A percentile compares a stretch with the other conserved stretches of the same genome.
phyloP scores from a whole-genome alignment of 2,329 filamentous ascomycete species.

The Ampelomyces quisqualis region DNA sequence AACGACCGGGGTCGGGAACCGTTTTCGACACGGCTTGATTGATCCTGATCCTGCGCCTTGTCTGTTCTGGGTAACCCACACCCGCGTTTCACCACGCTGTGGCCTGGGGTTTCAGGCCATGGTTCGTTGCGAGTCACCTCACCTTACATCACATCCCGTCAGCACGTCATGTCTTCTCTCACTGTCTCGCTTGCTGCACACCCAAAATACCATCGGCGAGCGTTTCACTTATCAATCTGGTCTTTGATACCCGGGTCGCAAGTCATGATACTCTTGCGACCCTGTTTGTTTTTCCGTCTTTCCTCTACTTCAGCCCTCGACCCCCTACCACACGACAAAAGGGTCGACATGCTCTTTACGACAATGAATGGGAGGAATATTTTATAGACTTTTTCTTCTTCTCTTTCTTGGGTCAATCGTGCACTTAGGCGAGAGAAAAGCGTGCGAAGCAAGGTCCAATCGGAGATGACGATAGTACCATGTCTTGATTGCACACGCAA shows the following conservation, averaged over 20 bases:
- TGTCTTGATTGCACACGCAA: too few relatives aligned
- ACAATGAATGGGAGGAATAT: background rate
- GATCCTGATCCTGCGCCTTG: constrained; percentile 10
- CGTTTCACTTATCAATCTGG: background rate
- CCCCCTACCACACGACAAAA: background rate
- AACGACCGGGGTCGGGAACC: constrained; percentile 34
- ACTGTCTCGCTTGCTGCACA: background rate
- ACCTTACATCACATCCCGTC: background rate
- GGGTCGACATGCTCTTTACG: too few relatives aligned
- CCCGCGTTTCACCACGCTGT: constrained; percentile 24
- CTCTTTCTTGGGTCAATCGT: background rate
- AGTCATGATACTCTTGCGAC: constrained; percentile 19
- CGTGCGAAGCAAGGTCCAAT: too few relatives aligned
- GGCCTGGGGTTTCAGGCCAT: constrained; percentile 32
- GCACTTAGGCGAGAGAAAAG: too few relatives aligned
- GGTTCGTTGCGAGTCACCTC: background rate
- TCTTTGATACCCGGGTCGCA: constrained; percentile 19
- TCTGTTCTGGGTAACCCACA: constrained; percentile 5
- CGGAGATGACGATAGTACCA: too few relatives aligned
- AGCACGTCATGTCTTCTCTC: constrained; percentile 2
- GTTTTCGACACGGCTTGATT: constrained; percentile 29
- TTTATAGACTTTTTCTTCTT: background rate
- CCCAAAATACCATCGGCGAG: constrained; percentile 1
- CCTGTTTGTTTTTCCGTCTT: background rate
- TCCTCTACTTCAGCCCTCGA: background rate